Evolutionary conservation across 106 monocot species (phyloP).

Genomic region (Dioscorea alata): DNA sequence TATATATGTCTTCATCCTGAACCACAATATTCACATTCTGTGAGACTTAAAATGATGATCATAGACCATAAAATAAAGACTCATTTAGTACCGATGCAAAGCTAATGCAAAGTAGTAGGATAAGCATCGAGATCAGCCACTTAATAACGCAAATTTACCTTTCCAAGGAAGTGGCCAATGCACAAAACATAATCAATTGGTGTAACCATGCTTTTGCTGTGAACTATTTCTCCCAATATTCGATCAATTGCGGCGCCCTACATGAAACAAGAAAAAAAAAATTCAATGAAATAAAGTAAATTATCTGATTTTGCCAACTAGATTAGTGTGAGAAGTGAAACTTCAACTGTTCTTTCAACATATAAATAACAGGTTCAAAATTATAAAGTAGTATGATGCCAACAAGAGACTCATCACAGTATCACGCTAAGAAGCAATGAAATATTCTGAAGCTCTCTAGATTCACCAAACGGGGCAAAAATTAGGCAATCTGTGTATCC

Average conservation of each 20-base stretch:
- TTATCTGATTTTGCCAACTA: too few species aligned
- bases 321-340: too few species aligned
- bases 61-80: too few species aligned
- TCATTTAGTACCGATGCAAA: background rate
- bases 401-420: too few species aligned
- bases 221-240: constrained; percentile 94
- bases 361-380: too few species aligned
- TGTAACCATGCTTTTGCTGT: constrained; percentile 85
- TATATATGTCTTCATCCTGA: constrained; percentile 92
- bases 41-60: background rate
- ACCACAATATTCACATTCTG: background rate
- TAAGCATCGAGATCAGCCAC: background rate
- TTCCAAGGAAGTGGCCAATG: constrained; percentile 92
- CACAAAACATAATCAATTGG: constrained; percentile 98
- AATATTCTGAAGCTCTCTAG: too few species aligned
- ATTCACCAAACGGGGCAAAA: too few species aligned
- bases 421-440: too few species aligned
- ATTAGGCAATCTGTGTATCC: too few species aligned
- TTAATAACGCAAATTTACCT: constrained; percentile 32
- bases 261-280: background rate
- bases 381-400: too few species aligned
- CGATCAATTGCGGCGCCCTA: constrained; percentile 99
- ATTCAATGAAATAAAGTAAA: too few species aligned
- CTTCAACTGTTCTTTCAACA: too few species aligned
- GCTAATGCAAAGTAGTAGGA: background rate